A percentile compares a stretch with the other conserved stretches of the same genome.
These are phyloP conservation scores for Boletellus ananiceps DNA, from an alignment of 768 basidiomycete genomes.

Conservation along the genomic window DNA sequence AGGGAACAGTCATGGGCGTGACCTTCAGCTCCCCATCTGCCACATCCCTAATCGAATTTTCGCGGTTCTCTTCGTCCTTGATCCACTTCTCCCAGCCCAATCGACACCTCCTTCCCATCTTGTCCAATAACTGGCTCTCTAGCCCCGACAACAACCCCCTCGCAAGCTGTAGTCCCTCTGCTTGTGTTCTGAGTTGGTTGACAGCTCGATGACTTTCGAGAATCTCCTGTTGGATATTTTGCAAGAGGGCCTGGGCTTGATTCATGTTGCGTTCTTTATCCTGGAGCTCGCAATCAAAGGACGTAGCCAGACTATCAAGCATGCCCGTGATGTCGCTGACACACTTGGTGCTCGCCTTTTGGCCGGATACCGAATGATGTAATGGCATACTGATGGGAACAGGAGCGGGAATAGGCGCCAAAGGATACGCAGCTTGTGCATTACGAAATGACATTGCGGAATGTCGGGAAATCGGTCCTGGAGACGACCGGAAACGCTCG, in stretches of 20 bases:
- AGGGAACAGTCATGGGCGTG: constrained; percentile 42
- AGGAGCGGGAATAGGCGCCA: constrained; percentile 42
- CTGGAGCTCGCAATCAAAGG: constrained; percentile 87
- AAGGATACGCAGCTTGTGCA: constrained; percentile 48
- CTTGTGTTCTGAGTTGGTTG: constrained; percentile 60
- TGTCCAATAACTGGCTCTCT: constrained; percentile 60
- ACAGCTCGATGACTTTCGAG: constrained; percentile 78
- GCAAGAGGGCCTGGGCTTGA: constrained; percentile 83
- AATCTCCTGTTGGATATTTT: constrained; percentile 87
- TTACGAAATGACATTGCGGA: constrained; percentile 71
- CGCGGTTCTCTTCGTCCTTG: constrained; percentile 76
- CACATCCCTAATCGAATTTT: constrained; percentile 60
- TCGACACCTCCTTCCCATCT: constrained; percentile 80
- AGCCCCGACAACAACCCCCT: constrained; percentile 56
- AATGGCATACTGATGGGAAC: constrained; percentile 52
- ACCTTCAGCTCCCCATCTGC: constrained; percentile 53
- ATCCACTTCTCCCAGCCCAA: constrained; percentile 94
- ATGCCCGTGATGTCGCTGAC: constrained; percentile 81
- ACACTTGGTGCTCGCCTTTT: constrained; percentile 80
- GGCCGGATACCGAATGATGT: constrained; percentile 81
- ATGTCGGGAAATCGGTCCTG: constrained; percentile 66
- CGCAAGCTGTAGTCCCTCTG: constrained; percentile 59
- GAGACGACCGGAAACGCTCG: constrained; percentile 92
- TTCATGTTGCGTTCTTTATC: constrained; percentile 89
- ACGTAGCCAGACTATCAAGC: constrained; percentile 82